A percentile compares a stretch with the other conserved stretches of the same genome.
Evolutionary conservation across 345 rosid genomes (phyloP).

Genomic region (Salix brachista): DNA sequence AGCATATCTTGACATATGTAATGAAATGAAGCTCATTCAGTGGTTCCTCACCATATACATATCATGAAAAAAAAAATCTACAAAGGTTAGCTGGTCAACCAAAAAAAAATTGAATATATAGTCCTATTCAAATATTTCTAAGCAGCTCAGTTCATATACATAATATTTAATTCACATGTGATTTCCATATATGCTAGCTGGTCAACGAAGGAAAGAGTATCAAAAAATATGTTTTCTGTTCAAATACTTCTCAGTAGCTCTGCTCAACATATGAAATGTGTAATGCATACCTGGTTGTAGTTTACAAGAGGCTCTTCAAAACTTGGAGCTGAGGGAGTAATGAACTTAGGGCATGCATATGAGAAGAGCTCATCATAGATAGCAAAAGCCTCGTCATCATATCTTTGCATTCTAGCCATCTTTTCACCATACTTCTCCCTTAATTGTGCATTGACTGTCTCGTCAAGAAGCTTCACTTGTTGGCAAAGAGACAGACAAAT

Average conservation of each 20-base stretch:
- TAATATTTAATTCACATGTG: background rate
- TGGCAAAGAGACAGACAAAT: constrained; percentile 88
- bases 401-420: constrained; percentile 92
- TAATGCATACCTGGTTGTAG: constrained; percentile 70
- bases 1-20: background rate
- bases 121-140: no score
- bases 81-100: no score
- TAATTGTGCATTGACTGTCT: constrained; percentile 77
- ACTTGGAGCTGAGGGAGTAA: constrained; percentile 89
- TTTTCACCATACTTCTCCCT: constrained; percentile 98
- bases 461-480: constrained; percentile 84
- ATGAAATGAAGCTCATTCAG: background rate
- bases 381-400: constrained; percentile 79
- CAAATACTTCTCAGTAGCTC: background rate
- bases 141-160: background rate
- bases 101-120: no score
- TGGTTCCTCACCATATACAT: background rate
- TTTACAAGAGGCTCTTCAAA: constrained; percentile 93
- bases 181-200: background rate
- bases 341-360: constrained; percentile 97
- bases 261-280: background rate
- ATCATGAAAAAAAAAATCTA: background rate
- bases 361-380: constrained; percentile 93
- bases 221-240: background rate
- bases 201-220: background rate